Conservation (phyloP, 768 basidiomycete species). For the Lactifluus hygrophoroides region DNA sequence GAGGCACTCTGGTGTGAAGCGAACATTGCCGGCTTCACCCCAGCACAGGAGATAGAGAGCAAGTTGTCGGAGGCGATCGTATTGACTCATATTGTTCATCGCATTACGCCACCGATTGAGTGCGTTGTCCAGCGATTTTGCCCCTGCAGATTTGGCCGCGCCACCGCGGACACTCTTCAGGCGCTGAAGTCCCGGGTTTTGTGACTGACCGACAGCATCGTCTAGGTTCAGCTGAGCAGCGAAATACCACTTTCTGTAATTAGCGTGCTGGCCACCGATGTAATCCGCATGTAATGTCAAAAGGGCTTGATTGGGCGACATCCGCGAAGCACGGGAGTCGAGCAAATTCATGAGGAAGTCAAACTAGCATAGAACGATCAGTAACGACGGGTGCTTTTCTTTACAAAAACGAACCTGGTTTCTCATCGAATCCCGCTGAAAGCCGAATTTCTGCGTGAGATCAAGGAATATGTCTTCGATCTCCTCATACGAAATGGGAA, state of each 20-base stretch:
- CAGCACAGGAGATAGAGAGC: slow-evolving; percentile 95
- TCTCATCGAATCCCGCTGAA: slow-evolving; percentile 92
- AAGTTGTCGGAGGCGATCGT: slow-evolving; percentile 93
- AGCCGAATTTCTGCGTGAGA: slow-evolving; percentile 97
- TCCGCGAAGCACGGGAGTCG: slow-evolving; percentile 95
- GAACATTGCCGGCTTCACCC: slow-evolving; percentile 97
- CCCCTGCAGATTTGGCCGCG: slow-evolving; percentile 40
- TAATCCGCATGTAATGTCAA: slow-evolving; percentile 97
- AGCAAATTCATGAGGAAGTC: slow-evolving; percentile 98
- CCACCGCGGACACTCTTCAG: slow-evolving; percentile 73
- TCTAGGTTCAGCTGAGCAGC: slow-evolving; percentile 98
- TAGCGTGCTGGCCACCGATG: slow-evolving; percentile 96
- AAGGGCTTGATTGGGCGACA: slow-evolving; percentile 93
- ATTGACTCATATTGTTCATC: slow-evolving; percentile 99
- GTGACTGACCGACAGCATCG: slow-evolving; percentile 91
- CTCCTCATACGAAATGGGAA: slow-evolving; percentile 95
- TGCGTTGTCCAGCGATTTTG: slow-evolving; percentile 88
- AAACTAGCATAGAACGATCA: slow-evolving; percentile 44
- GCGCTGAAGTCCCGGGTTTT: slow-evolving; percentile 88
- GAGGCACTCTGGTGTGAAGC: slow-evolving; percentile 92
- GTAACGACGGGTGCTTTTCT: slow-evolving; percentile 2
- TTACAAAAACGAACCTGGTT: slow-evolving; percentile 60
- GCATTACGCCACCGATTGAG: slow-evolving; percentile 94
- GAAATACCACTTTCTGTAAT: slow-evolving; percentile 99
- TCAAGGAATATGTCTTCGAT: slow-evolving; percentile 99